Conservation (phyloP, 345 rosid genomes). For the Eucalyptus cloeziana region DNA sequence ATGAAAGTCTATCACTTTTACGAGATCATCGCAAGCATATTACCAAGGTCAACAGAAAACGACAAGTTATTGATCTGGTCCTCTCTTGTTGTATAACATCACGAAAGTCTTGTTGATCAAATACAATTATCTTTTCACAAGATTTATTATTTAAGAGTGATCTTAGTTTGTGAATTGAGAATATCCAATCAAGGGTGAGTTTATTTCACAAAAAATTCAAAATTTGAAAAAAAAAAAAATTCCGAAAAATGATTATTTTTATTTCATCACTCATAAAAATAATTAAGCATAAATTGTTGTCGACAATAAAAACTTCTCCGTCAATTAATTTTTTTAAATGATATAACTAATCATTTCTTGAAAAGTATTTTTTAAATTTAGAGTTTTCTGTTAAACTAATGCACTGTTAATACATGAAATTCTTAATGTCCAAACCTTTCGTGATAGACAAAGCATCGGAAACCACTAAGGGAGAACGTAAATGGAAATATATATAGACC, state of each 20-base stretch:
- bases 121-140: neutral
- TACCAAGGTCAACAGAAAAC: neutral
- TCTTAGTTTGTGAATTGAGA: neutral
- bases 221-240: too few species aligned
- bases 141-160: neutral
- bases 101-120: neutral
- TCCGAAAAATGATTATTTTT: too few species aligned
- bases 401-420: neutral
- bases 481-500: neutral
- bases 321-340: too few species aligned
- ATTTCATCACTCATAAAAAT: neutral
- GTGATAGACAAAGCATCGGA: neutral
- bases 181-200: rapidly evolving
- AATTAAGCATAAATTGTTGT: too few species aligned
- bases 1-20: neutral
- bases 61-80: neutral
- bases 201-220: too few species aligned
- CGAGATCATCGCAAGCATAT: neutral
- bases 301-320: rapidly evolving
- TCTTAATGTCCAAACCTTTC: neutral
- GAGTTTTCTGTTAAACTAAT: rapidly evolving
- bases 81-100: neutral
- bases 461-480: neutral
- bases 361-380: too few species aligned
- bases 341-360: too few species aligned